These are phyloP conservation scores for Colletotrichum salicis DNA, from an alignment of 2,329 filamentous ascomycete genomes.

Conservation along the genomic window DNA sequence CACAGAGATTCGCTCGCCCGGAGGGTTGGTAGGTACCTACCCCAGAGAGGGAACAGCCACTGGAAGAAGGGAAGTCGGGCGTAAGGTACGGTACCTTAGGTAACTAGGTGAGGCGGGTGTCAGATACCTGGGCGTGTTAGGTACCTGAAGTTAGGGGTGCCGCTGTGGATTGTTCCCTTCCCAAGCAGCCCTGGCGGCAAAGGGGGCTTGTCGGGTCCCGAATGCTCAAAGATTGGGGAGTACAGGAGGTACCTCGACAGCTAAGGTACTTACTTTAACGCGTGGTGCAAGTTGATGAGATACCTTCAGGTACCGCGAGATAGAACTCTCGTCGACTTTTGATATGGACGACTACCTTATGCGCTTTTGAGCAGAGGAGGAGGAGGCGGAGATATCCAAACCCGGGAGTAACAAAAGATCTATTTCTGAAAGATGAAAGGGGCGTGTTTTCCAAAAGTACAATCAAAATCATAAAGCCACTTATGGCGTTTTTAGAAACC, in stretches of 20 bases:
- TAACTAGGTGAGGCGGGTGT: not conserved
- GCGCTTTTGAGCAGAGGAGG: not conserved
- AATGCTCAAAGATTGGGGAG: not conserved
- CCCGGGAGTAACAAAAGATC: too few species aligned
- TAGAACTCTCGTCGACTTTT: not conserved
- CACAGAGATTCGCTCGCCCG: constrained; percentile 16
- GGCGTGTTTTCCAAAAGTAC: not conserved
- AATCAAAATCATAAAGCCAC: not conserved
- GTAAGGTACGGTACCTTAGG: not conserved
- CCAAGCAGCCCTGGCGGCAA: not conserved
- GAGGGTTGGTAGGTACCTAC: constrained; percentile 2
- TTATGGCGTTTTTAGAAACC: not conserved
- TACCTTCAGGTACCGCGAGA: not conserved
- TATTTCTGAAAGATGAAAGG: not conserved
- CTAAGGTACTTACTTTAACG: not conserved
- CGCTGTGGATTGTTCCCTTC: not conserved
- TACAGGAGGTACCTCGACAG: not conserved
- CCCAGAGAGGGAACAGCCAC: not conserved
- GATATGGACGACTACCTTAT: not conserved
- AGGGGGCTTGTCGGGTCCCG: not conserved
- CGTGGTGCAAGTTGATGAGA: not conserved
- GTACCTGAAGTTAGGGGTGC: not conserved
- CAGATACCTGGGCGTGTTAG: not conserved
- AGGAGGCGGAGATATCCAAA: not conserved
- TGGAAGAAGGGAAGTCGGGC: not conserved